Evolutionary conservation across 345 rosid genomes (phyloP), one percentile per base, ranked within the genome.

Genomic region (Euclidium syriacum): DNA sequence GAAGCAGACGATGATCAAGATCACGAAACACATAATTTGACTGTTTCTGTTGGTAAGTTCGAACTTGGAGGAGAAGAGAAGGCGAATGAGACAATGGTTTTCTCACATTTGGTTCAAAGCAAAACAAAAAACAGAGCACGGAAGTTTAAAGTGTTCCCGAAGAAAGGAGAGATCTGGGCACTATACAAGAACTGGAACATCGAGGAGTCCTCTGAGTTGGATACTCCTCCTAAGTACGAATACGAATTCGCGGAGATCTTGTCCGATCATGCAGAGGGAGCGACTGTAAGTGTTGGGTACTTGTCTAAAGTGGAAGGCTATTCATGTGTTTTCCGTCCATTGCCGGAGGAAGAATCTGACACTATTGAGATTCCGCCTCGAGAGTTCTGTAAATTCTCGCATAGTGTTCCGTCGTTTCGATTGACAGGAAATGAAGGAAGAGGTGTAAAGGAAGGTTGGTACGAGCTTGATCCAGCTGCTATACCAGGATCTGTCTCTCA

Each of bases 121-220:
- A 67, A 72, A 58, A 57, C 68, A 68, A 62, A 65, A 67, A 64
- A 19, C 60, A 26, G 38, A 51, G 29, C 47, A 67, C 32, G 77
- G 75, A 33, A 57, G 6, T 62, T 72, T 64, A 81, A 65, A 24
- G 38, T 92, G 32, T 82, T 81, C 71, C 98, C 98, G 43, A 72
- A 60, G 62, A 79, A 76, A 59, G 95, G 97, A 52, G 91, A 92
- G 73, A 84, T 66, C 6, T 92, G 98, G 98, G 94, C 98, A 14
- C 77, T 89, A 27, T 92, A 75, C 69, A 89, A 73, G 80, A 74
- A 82, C 54, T 83, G 95, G 94, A 78, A 87, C 68, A 60, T 54
- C 14, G 66, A 60, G 11, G 72, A 82, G 81, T 35, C 70, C 58
- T 67, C 80, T 4, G 77, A 80, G 14, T 78, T 87, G 30, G 82